A percentile compares a stretch with the other conserved stretches of the same genome.
These are phyloP conservation scores for Ganoderma meredithae DNA, from an alignment of 1,284 basidiomycete genomes.

Conservation along the genomic window DNA sequence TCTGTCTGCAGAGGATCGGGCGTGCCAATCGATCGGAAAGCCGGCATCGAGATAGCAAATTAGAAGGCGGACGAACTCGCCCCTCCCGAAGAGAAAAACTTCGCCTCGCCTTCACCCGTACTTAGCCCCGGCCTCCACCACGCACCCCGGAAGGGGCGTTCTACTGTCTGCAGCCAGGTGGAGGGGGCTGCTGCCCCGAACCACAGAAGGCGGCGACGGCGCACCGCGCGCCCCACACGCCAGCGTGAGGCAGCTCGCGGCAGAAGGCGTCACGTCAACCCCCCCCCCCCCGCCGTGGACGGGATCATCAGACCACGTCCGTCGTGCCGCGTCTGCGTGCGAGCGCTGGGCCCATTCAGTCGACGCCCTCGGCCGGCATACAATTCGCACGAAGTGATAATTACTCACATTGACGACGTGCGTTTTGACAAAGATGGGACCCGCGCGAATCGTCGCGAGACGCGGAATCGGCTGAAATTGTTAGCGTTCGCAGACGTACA, in stretches of 20 bases:
- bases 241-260: not conserved
- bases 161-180: no score
- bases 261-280: slow-evolving; percentile 3
- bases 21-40: slow-evolving; percentile 12
- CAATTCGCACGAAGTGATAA: slow-evolving; percentile 4
- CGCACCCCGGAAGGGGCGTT: not conserved
- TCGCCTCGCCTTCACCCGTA: not conserved
- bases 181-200: not conserved
- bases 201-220: not conserved
- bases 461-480: not conserved
- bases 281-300: not conserved
- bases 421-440: not conserved
- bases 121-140: not conserved
- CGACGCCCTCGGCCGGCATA: not conserved
- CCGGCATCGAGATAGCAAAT: slow-evolving; percentile 13
- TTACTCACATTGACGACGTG: not conserved
- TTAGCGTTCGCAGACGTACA: not conserved
- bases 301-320: not conserved
- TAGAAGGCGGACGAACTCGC: not conserved
- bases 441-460: not conserved
- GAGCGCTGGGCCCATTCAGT: slow-evolving; percentile 7
- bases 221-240: not conserved
- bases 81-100: not conserved
- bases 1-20: slow-evolving; percentile 6
- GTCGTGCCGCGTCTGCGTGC: not conserved